Percentiles rank a stretch among this genome's conserved stretches.
These are phyloP conservation scores for Acacia melanoxylon DNA, from an alignment of 306 rosid genomes.

Conservation along the genomic window DNA sequence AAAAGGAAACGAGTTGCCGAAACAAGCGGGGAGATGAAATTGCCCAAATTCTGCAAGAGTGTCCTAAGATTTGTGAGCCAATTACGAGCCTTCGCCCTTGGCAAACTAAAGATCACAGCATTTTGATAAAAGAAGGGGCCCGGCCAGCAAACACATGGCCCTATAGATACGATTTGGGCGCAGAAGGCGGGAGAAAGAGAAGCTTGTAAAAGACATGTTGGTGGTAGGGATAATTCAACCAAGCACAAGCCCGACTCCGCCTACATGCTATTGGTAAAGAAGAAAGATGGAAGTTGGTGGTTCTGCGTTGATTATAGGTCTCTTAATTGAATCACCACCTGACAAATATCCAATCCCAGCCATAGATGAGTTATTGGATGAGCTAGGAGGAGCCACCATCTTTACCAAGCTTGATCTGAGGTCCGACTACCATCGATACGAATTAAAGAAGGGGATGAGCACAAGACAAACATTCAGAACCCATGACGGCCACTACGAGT, in stretches of 20 bases:
- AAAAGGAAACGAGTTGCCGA: fast-evolving
- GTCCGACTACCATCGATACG: too few species aligned
- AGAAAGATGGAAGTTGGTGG: not conserved
- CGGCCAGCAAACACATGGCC: fast-evolving
- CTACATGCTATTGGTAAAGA: not conserved
- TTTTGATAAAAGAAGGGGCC: fast-evolving
- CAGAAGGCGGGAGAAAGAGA: not conserved
- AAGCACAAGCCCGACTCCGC: not conserved
- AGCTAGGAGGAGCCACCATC: not conserved
- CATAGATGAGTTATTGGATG: not conserved
- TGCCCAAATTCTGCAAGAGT: fast-evolving
- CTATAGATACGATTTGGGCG: fast-evolving
- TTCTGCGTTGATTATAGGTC: not conserved
- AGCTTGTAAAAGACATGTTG: not conserved
- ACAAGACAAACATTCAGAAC: too few species aligned
- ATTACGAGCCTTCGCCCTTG: fast-evolving
- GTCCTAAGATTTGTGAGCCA: fast-evolving
- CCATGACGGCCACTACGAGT: too few species aligned
- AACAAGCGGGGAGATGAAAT: fast-evolving
- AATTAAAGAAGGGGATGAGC: too few species aligned
- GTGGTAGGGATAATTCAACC: not conserved
- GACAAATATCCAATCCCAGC: not conserved
- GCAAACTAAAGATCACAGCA: fast-evolving
- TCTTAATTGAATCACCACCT: not conserved
- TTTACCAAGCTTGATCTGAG: too few species aligned